Percentiles rank a stretch among this genome's conserved stretches.
These are phyloP conservation scores for Cyberlindnera saturnus DNA, from an alignment of 805 yeast species.

Conservation along the genomic window DNA sequence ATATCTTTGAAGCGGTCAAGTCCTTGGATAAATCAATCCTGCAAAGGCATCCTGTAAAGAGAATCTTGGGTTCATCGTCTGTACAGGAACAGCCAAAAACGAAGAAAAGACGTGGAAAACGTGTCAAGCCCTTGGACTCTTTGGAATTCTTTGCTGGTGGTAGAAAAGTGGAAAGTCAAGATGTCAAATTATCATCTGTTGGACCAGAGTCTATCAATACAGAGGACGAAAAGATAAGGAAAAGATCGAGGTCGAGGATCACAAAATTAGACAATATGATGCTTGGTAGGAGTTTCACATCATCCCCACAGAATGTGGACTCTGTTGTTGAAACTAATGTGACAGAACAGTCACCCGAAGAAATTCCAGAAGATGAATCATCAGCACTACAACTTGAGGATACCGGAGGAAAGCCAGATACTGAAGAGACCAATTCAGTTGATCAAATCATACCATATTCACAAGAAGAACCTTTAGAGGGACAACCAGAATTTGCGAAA, in stretches of 20 bases:
- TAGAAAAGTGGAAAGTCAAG: conserved; percentile 4
- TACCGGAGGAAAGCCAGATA: no score
- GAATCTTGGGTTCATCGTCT: conserved; percentile 4
- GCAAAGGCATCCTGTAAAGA: background rate
- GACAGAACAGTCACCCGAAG: background rate
- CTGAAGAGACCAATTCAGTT: background rate
- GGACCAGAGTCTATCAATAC: no score
- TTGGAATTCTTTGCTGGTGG: conserved; percentile 36
- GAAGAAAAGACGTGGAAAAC: conserved; percentile 11
- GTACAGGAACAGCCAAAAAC: conserved; percentile 5
- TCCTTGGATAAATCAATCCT: background rate
- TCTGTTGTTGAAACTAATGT: background rate
- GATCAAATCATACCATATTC: no score
- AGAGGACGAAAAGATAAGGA: background rate
- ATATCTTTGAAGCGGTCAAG: conserved; percentile 15
- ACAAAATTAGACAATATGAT: conserved; percentile 5
- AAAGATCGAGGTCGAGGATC: conserved; percentile 2
- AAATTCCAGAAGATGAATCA: conserved; percentile 1
- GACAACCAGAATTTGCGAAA: no score
- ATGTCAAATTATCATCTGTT: background rate
- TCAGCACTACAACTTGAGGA: no score
- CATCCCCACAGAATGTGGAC: background rate
- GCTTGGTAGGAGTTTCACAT: conserved; percentile 5
- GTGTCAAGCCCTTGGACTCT: conserved; percentile 29
- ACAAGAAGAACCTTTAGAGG: no score